A percentile compares a stretch with the other conserved stretches of the same genome.
phyloP scores from a whole-genome alignment of 441 rosid species.

The Sinapis alba region DNA sequence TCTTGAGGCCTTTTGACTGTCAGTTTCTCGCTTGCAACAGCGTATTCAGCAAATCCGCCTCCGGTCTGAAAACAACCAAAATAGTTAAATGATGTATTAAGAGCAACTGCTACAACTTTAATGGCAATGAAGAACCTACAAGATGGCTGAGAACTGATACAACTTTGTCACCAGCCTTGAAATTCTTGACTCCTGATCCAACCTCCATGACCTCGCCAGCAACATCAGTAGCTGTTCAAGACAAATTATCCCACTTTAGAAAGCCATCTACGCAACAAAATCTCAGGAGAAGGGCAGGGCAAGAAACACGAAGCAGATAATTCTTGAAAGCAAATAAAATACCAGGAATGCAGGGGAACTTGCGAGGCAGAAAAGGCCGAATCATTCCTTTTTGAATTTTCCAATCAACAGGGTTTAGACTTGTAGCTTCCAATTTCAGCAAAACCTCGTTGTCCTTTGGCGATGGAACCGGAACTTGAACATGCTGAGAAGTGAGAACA shows the following conservation, averaged over 20 bases:
- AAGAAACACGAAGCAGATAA: not conserved
- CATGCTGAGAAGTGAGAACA: slow-evolving; percentile 64
- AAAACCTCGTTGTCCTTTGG: slow-evolving; percentile 53
- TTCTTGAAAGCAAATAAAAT: not conserved
- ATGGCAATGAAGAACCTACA: slow-evolving; percentile 26
- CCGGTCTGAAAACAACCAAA: slow-evolving; percentile 40
- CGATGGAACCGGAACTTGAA: slow-evolving; percentile 55
- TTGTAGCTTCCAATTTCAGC: slow-evolving; percentile 58
- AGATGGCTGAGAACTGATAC: slow-evolving; percentile 47
- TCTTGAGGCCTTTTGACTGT: slow-evolving; percentile 65
- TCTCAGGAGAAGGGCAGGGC: not conserved
- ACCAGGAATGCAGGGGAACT: slow-evolving; percentile 72
- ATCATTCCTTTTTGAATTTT: slow-evolving; percentile 66
- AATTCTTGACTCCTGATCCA: slow-evolving; percentile 65
- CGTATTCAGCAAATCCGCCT: slow-evolving; percentile 74
- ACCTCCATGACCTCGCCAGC: slow-evolving; percentile 74
- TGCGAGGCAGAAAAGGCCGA: slow-evolving; percentile 62
- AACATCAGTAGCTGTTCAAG: slow-evolving; percentile 61
- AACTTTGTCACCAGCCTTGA: slow-evolving; percentile 81
- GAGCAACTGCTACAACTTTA: not conserved
- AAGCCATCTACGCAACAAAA: slow-evolving; percentile 4
- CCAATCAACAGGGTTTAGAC: slow-evolving; percentile 71
- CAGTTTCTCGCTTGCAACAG: slow-evolving; percentile 58
- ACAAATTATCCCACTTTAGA: not conserved
- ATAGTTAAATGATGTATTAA: not conserved